phyloP scores from a whole-genome alignment of 1,284 basidiomycete genomes.

The Singerocomus inundabilis region DNA sequence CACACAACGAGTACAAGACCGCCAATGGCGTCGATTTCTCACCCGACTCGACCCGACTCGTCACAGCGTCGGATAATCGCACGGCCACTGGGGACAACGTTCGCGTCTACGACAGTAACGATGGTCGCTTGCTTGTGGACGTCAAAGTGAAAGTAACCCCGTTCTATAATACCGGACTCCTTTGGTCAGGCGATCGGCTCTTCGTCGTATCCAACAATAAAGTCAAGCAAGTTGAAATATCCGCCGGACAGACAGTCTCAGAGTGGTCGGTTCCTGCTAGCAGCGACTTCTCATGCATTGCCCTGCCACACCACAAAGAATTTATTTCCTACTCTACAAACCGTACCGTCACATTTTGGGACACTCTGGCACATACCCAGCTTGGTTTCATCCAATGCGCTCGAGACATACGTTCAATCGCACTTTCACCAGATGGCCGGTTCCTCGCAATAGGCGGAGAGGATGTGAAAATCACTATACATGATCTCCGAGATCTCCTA shows the following conservation, averaged over 20 bases:
- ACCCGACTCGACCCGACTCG: too few species aligned
- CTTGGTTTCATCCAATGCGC: not conserved
- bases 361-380: not conserved
- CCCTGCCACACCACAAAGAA: not conserved
- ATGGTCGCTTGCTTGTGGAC: not conserved
- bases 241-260: not conserved
- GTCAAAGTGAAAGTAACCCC: not conserved
- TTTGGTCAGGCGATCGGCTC: not conserved
- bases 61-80: too few species aligned
- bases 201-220: not conserved
- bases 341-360: not conserved
- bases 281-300: not conserved
- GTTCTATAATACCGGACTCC: not conserved
- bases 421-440: not conserved
- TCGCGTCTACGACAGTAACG: not conserved
- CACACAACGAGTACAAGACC: too few species aligned
- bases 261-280: not conserved
- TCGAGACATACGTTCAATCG: not conserved
- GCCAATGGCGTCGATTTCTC: too few species aligned
- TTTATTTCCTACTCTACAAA: not conserved
- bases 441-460: not conserved
- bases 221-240: not conserved
- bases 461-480: not conserved
- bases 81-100: not conserved
- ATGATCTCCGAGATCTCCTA: too few species aligned